Base-by-base conservation (phyloP, 2,329 filamentous ascomycete genomes). In the Botrytis byssoidea region DNA sequence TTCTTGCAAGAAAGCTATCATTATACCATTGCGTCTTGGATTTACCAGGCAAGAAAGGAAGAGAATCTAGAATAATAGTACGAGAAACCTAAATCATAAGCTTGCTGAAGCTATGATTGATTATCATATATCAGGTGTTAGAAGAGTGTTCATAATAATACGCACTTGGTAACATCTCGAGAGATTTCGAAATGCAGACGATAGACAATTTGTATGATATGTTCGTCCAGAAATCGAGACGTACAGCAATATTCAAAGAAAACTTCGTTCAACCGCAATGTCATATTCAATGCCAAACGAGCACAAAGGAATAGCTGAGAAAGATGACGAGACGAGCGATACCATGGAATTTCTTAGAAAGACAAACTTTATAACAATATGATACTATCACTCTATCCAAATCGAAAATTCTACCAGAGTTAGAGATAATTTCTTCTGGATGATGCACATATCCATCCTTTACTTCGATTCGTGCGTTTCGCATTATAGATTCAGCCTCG, bases 41-140 rank as follows among this genome's bases (percentile, higher is more conserved):
- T 37, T 0, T 8, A 4, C 5, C 12, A n/a, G 2, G 4, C 2
- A n/a, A n/a, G 25, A 37, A 37, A 61, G 1, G 22, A 40, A 40
- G 12, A 0, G 12, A 61, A 40, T 16, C 8, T 7, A 1, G 6
- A 14, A n/a, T 16, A 2, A 10, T 16, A 0, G 22, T n/a, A 25
- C 14, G 35, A 16, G 59, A 61, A 16, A 40, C 6, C 7, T 37
- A 37, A 61, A 61, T 61, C 32, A 61, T 37, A 37, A 12, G 12
- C 7, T n/a, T 16, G 22, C 59, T 40, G 22, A 61, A 18, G 5
- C 5, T 16, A n/a, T 12, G 35, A 40, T 1, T 3, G 3, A 12
- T 25, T 37, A 10, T 1, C 22, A 3, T 37, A 2, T 20, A 9
- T 0, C 14, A 25, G 7, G 40, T 25, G 35, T 22, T 35, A 61